Base-by-base conservation (phyloP, 2,329 filamentous ascomycete species). In the Cladosporium phlei region DNA sequence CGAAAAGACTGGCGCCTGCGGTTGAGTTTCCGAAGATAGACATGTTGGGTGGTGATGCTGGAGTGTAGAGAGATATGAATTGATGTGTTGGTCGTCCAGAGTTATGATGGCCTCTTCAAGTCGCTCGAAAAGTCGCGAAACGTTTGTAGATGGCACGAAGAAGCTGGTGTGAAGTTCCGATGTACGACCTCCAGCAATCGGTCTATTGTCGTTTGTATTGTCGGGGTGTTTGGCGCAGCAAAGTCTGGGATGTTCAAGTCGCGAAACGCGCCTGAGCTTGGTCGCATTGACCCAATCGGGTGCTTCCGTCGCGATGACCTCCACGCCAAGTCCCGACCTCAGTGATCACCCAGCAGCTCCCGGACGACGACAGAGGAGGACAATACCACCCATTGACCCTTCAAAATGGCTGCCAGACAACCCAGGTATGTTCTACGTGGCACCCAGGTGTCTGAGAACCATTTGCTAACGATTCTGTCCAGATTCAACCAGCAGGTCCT, bases 401-500 rank as follows among this genome's bases (percentile, higher is more conserved):
- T 65, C 72, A 77, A 60, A 61, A 83, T 83, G 80, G 72, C 80
- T 60, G 67, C 72, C 64, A 72, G 80, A 64, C 75, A 79, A 67
- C 74, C 80, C 61, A 68, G 76, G 80, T 82, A 74, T 29, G 32
- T 12, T n/a, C 11, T 14, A 12, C 8, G 45, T 69, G 67, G 10
- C 27, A 14, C 12, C 21, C 11, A 3, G 14, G 16, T 5, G 5
- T 27, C 17, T 7, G 2, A 11, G 3, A 24, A 38, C 9, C 47
- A 34, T 25, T 28, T 29, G 24, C 24, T 20, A 9, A 45, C 32
- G 17, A 22, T 7, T n/a, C 9, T n/a, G 39, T 52, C 53, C 70
- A 97, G 93, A 70, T 97, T 97, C 84, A 89, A 88, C 74, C 88
- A 95, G 75, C 77, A 89, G 68, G 78, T 86, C 74, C 86, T 97